Conservation (phyloP, 108 stramenopile species). For the Poteriospumella lacustris region DNA sequence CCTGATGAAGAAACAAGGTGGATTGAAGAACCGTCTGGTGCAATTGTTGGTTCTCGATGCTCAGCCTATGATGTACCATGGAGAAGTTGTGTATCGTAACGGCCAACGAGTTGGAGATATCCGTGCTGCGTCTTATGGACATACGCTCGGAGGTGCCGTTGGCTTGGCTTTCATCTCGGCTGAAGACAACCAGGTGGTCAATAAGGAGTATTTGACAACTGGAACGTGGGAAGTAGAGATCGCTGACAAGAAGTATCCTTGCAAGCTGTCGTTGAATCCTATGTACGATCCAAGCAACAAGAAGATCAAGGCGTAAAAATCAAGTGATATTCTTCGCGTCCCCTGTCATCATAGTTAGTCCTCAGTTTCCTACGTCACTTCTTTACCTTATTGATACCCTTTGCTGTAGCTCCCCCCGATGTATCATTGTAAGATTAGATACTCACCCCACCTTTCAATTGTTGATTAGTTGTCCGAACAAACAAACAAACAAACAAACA, state of each 20-base stretch:
- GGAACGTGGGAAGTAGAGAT: constrained; percentile 62
- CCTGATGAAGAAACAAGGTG: constrained; percentile 42
- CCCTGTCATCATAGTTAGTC: too few species aligned
- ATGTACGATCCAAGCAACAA: constrained; percentile 64
- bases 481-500: too few species aligned
- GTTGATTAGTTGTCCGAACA: too few species aligned
- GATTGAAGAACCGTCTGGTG: constrained; percentile 50
- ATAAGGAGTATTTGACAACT: constrained; percentile 46
- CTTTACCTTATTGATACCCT: not conserved
- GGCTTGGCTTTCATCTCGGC: constrained; percentile 61
- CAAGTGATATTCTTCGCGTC: not conserved
- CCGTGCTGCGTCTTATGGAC: constrained; percentile 61
- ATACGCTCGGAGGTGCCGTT: constrained; percentile 63
- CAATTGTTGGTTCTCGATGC: constrained; percentile 50
- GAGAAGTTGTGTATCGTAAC: constrained; percentile 65
- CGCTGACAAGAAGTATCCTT: constrained; percentile 48
- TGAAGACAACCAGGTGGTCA: constrained; percentile 31
- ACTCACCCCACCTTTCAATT: too few species aligned
- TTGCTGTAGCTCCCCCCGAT: too few species aligned
- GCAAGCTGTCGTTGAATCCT: constrained; percentile 50
- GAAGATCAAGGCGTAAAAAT: constrained; percentile 33
- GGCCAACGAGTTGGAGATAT: constrained; percentile 61
- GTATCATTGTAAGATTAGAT: too few species aligned
- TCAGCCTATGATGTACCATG: constrained; percentile 57
- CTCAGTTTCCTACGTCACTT: not conserved